These are phyloP conservation scores for Kluyveromyces lactis DNA, from an alignment of 805 yeast genomes.

Conservation along the genomic window DNA sequence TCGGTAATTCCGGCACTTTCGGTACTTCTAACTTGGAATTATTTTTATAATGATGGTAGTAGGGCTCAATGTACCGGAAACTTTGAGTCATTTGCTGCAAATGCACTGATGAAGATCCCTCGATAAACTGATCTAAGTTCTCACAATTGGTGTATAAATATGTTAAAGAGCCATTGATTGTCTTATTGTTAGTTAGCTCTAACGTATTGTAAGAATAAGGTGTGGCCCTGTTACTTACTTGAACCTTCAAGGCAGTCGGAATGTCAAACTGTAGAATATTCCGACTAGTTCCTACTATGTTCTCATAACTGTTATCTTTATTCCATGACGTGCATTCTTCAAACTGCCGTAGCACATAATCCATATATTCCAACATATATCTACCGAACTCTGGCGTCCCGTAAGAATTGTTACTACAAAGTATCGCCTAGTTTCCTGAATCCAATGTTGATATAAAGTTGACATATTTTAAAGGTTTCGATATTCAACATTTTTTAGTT, in stretches of 20 bases:
- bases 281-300: slow-evolving; percentile 62
- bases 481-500: too few species aligned
- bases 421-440: too few species aligned
- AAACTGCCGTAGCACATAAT: slow-evolving; percentile 68
- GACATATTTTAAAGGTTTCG: too few species aligned
- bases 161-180: slow-evolving; percentile 74
- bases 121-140: slow-evolving; percentile 42
- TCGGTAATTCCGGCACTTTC: slow-evolving; percentile 8
- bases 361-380: slow-evolving; percentile 76
- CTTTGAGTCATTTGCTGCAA: slow-evolving; percentile 66
- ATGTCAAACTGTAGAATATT: slow-evolving; percentile 62
- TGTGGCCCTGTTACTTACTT: slow-evolving; percentile 62
- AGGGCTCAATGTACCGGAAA: slow-evolving; percentile 50
- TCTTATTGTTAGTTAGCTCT: slow-evolving; percentile 53
- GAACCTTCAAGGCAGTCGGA: slow-evolving; percentile 59
- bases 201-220: slow-evolving; percentile 64
- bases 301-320: slow-evolving; percentile 67
- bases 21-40: neutral
- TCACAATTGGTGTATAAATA: slow-evolving; percentile 62
- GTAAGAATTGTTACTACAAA: too few species aligned
- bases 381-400: neutral
- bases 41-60: slow-evolving; percentile 14
- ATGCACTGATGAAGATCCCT: slow-evolving; percentile 40
- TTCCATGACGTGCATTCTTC: slow-evolving; percentile 69
- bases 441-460: too few species aligned